Evolutionary conservation across 2,329 filamentous ascomycete genomes (phyloP).

Genomic region (Cytospora chrysosperma): DNA sequence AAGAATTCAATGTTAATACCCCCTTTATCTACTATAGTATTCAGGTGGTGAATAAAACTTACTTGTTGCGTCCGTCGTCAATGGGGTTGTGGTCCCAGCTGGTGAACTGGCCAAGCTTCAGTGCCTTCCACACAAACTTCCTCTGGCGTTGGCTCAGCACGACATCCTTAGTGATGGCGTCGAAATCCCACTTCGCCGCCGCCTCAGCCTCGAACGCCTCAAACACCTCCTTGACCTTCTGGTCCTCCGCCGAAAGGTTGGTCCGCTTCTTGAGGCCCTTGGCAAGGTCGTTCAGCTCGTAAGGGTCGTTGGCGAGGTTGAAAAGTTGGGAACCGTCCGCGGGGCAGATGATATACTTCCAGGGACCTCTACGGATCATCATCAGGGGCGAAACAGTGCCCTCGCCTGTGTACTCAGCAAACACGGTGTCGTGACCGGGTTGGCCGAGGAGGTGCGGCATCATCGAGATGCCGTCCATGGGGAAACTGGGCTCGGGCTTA

Average conservation of each 20-base stretch:
- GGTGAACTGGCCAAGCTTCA: slow-evolving; percentile 73
- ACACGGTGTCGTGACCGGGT: slow-evolving; percentile 79
- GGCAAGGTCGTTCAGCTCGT: slow-evolving; percentile 74
- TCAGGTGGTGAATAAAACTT: slow-evolving; percentile 32
- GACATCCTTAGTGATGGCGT: slow-evolving; percentile 71
- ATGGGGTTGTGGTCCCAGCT: slow-evolving; percentile 84
- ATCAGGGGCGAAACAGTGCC: slow-evolving; percentile 85
- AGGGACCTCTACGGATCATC: slow-evolving; percentile 87
- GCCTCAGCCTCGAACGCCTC: slow-evolving; percentile 73
- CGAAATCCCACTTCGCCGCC: slow-evolving; percentile 75
- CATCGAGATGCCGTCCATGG: slow-evolving; percentile 81
- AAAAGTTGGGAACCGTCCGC: slow-evolving; percentile 82
- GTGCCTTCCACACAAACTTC: slow-evolving; percentile 74
- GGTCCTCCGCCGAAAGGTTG: slow-evolving; percentile 42
- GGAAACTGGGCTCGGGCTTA: slow-evolving; percentile 66
- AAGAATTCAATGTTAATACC: background rate
- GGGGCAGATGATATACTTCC: slow-evolving; percentile 89
- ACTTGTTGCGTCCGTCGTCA: slow-evolving; percentile 67
- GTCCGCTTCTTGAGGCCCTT: slow-evolving; percentile 41
- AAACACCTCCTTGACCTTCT: slow-evolving; percentile 50
- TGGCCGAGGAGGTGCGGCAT: slow-evolving; percentile 71
- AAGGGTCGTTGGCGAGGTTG: slow-evolving; percentile 72
- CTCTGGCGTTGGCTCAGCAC: slow-evolving; percentile 76
- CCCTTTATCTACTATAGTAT: background rate
- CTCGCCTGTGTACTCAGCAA: slow-evolving; percentile 93